These are phyloP conservation scores for Candida insectorum DNA, from an alignment of 805 yeast species.

Conservation along the genomic window DNA sequence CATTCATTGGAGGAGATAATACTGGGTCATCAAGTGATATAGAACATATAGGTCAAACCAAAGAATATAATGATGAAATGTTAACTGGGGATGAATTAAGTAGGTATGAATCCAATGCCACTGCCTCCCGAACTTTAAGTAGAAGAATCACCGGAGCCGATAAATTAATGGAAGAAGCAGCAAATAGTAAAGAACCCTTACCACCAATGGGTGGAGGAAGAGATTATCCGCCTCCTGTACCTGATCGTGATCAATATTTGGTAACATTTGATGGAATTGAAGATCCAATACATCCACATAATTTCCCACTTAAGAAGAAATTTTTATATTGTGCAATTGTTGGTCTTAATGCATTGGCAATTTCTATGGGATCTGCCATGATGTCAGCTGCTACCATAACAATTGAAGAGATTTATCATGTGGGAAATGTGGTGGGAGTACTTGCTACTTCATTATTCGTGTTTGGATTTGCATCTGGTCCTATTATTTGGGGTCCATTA, in stretches of 20 bases:
- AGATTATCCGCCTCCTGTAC: conserved; percentile 59
- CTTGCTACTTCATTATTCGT: conserved; percentile 78
- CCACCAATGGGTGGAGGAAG: conserved; percentile 65
- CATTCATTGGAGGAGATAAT: background rate
- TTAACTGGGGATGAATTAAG: conserved; percentile 20
- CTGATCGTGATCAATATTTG: conserved; percentile 51
- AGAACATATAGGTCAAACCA: conserved; percentile 1
- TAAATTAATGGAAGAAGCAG: conserved; percentile 23
- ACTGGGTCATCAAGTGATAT: background rate
- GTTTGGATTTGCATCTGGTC: conserved; percentile 93
- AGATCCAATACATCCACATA: conserved; percentile 79
- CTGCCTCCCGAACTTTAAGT: conserved; percentile 18
- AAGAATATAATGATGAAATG: conserved; percentile 6
- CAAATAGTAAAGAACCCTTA: conserved; percentile 24
- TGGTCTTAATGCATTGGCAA: conserved; percentile 32
- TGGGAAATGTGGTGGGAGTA: conserved; percentile 66
- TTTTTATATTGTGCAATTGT: conserved; percentile 21
- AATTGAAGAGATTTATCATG: conserved; percentile 48
- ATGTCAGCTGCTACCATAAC: conserved; percentile 59
- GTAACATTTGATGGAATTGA: conserved; percentile 76
- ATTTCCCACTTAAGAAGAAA: conserved; percentile 52
- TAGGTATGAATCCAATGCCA: conserved; percentile 20
- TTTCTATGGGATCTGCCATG: conserved; percentile 81
- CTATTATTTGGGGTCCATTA: conserved; percentile 67
- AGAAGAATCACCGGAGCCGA: conserved; percentile 26